Conservation (phyloP, 768 basidiomycete genomes). For the Termitomyces heimii region DNA sequence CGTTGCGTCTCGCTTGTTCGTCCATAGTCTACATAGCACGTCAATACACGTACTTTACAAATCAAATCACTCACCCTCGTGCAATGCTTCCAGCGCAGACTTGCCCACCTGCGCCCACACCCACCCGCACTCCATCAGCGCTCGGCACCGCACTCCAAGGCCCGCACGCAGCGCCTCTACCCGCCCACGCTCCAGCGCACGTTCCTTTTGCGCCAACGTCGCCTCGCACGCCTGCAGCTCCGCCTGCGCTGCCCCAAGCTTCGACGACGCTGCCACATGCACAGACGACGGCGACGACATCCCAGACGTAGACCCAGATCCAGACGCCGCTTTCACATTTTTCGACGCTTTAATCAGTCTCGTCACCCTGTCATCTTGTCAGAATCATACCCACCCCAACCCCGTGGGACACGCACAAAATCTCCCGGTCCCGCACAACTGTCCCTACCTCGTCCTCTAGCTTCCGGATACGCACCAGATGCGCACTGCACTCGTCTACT, state of each 20-base stretch:
- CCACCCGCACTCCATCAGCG: slow-evolving; percentile 65
- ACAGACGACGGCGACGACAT: slow-evolving; percentile 16
- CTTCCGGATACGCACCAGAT: too few relatives aligned
- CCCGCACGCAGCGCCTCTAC: slow-evolving; percentile 56
- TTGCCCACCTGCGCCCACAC: slow-evolving; percentile 64
- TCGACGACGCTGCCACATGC: slow-evolving; percentile 24
- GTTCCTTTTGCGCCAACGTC: slow-evolving; percentile 66
- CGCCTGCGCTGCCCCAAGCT: slow-evolving; percentile 61
- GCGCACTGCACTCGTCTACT: too few relatives aligned
- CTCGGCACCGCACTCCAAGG: slow-evolving; percentile 53
- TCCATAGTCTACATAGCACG: too few relatives aligned
- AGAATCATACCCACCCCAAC: too few relatives aligned
- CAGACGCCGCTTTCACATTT: slow-evolving; percentile 17
- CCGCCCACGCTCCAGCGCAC: slow-evolving; percentile 48
- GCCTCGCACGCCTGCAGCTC: slow-evolving; percentile 82
- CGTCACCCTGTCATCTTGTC: slow-evolving; percentile 66
- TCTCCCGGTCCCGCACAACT: too few relatives aligned
- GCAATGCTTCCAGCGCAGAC: slow-evolving; percentile 32
- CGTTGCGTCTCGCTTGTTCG: slow-evolving; percentile 1
- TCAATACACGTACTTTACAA: neutral
- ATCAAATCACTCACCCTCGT: slow-evolving; percentile 4
- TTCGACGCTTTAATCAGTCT: slow-evolving; percentile 77
- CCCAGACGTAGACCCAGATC: slow-evolving; percentile 35
- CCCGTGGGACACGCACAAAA: too few relatives aligned
- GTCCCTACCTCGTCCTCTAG: too few relatives aligned